phyloP scores from a whole-genome alignment of 306 rosid species.

The Canavalia gladiata region DNA sequence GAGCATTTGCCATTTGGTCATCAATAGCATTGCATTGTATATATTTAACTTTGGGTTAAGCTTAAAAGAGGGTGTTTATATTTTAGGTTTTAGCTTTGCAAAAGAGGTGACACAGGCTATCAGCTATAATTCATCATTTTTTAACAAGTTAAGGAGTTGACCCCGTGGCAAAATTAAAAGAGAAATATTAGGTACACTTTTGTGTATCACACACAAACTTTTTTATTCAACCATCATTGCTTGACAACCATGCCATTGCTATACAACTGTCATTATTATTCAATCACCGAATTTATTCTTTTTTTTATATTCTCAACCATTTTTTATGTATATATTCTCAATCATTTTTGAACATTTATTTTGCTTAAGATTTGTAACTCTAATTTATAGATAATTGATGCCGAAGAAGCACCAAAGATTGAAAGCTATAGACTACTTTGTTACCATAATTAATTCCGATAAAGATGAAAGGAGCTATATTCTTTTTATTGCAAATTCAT shows the following conservation, averaged over 20 bases:
- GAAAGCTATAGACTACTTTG: background rate
- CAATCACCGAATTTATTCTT: constrained; percentile 39
- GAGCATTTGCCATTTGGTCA: too few species aligned
- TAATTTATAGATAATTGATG: background rate
- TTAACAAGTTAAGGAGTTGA: background rate
- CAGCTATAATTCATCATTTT: background rate
- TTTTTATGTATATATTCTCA: background rate
- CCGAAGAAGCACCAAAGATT: background rate
- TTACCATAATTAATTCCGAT: constrained; percentile 5
- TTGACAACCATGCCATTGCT: constrained; percentile 37
- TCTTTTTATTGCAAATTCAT: too few species aligned
- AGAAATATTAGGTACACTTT: constrained; percentile 30
- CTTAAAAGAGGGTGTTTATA: too few species aligned
- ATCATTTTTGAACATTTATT: background rate
- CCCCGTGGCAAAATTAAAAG: background rate
- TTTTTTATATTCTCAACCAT: constrained; percentile 1
- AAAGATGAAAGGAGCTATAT: too few species aligned
- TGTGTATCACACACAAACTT: constrained; percentile 27
- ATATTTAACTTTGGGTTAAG: too few species aligned
- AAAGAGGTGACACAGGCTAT: too few species aligned
- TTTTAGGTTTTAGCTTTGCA: too few species aligned
- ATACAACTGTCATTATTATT: constrained; percentile 46
- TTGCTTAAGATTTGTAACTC: background rate
- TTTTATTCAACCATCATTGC: constrained; percentile 13
- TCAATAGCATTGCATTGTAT: too few species aligned